Evolutionary conservation across 495 filamentous ascomycete genomes (phyloP), one percentile per base, ranked within the genome.

Genomic region (Penicillium cinerascens): DNA sequence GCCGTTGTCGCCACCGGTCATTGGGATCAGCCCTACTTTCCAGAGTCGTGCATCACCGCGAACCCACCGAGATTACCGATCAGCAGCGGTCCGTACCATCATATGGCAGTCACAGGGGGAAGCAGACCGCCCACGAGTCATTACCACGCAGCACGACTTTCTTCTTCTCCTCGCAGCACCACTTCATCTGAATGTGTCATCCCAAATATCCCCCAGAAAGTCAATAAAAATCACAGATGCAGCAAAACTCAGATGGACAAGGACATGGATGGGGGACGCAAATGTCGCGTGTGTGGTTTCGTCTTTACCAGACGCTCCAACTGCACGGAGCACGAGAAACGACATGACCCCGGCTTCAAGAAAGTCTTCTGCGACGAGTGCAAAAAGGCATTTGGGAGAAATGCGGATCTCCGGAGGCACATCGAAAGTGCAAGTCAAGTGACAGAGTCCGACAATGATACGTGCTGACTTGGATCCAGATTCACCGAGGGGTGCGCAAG

Each of bases 261-360:
- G 21, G 15, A 57, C 9, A 35, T 10, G 37, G 58, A 55, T 0
- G 56, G 51, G 37, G 91, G 87, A 49, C 88, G 84, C 63, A 68
- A 83, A 51, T 97, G 92, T 65, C 74, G 81, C 21, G 68, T 85
- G 10, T 97, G 92, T 66, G 86, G 86, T 20, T 86, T 84, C 69
- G 78, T 84, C 7, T 97, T 97, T 65, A 88, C 88, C 53, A 74
- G 92, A 46, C 87, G 83, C 61, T 97, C 92, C 72, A 97, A 97
- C 72, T 90, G 87, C 69, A 89, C 87, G 63, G 85, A 89, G 47
- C 92, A 97, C 68, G 79, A 93, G 77, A 89, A 93, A 63, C 92
- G 83, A 7, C 92, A 97, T 70, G 84, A 96, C 67, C 87, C 91
- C 2, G 80, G 78, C 44, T 77, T 83, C 45, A 83, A 82, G 55